Evolutionary conservation across 2,329 filamentous ascomycete genomes (phyloP).

Genomic region (Xylaria sp.): DNA sequence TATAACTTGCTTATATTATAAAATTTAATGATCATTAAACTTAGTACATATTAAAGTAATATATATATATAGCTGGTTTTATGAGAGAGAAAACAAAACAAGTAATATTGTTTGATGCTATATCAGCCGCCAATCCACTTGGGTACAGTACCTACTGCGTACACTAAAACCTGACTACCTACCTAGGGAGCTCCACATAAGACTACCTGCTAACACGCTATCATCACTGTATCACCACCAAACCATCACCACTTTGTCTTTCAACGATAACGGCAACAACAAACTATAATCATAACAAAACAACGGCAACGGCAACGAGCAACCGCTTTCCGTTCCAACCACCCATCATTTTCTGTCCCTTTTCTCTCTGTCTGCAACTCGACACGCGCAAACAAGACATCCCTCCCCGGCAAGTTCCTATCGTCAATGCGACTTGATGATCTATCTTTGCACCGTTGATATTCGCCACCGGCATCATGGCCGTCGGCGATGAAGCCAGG

Average conservation of each 20-base stretch:
- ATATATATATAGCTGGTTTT: too few relatives aligned
- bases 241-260: neutral
- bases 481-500: slow-evolving; percentile 65
- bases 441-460: slow-evolving; percentile 39
- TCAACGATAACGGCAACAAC: neutral
- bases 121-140: too few relatives aligned
- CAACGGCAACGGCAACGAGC: neutral
- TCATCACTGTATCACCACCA: neutral
- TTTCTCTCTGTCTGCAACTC: neutral
- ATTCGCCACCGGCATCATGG: slow-evolving; percentile 58
- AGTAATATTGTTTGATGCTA: too few relatives aligned
- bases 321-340: neutral
- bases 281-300: too few relatives aligned
- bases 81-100: too few relatives aligned
- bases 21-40: too few relatives aligned
- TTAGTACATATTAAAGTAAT: too few relatives aligned
- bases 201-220: neutral
- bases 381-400: neutral
- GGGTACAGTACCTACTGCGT: too few relatives aligned
- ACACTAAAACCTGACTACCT: too few relatives aligned
- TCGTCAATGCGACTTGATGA: slow-evolving; percentile 49
- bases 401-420: slow-evolving; percentile 33
- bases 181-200: too few relatives aligned
- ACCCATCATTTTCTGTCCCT: neutral
- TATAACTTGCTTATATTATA: too few relatives aligned